Evolutionary conservation across 176 grass and related monocot genomes (phyloP), one percentile per base, ranked within the genome.

Genomic region (Aegilops speltoides): DNA sequence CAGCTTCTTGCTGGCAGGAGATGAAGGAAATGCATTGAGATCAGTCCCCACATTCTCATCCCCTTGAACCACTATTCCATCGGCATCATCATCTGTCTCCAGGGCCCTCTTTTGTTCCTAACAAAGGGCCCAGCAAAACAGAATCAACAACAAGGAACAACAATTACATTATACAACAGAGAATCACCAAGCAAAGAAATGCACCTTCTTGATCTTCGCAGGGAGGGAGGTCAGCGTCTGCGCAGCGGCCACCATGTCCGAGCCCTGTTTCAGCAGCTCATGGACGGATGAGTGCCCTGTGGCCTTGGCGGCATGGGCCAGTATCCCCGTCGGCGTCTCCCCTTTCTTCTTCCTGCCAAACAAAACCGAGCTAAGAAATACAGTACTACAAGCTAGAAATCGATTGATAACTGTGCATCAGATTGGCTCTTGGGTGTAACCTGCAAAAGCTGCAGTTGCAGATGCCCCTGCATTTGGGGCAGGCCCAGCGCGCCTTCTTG

Each of bases 311-410:
- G 91, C 72, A 46, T 96, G 94, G 56, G 93, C 83, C 73, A 98
- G 79, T 46, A 98, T 96, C 6, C 97, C 97, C 10, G 97, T 96
- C 7, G 94, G 97, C 34, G 45, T 63, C 77, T 96, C 76, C 10
- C 97, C 97, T 24, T 87, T 98, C 85, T 91, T 98, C 87, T 98
- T 98, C 76, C 96, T 98, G 88, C 10, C 31, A 91, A 34, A 88
- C 10, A 11, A 89, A 64, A 26, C 38, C 38, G 62, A 71, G 45
- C 33, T 59, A 59, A 54, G 50, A 54, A 59, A 20, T 43, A 60
- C 17, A 7, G 0, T 22, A 60, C 15, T 64, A 34, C 8, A 63
- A 59, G 76, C 36, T 60, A 24, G 66, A 15, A 12, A 40, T 81
- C 24, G 10, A 43, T 24, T 22, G 17, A 87, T 16, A 41, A 13